Conservation (phyloP, 768 basidiomycete genomes). For the Boletus pseudopeckii region DNA sequence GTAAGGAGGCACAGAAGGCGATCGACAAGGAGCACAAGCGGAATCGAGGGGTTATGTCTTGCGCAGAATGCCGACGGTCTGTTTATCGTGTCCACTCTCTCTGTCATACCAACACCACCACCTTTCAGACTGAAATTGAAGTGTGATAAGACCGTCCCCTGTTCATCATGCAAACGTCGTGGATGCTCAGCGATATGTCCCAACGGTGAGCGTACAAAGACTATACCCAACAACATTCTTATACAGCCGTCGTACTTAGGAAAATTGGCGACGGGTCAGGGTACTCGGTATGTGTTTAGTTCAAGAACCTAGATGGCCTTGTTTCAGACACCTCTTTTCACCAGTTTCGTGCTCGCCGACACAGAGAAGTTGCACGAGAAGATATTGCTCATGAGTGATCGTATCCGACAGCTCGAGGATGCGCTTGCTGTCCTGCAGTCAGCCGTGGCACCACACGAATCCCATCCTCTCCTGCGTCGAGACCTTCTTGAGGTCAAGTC, state of each 20-base stretch:
- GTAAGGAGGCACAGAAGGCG: conserved; percentile 40
- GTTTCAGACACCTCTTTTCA: neutral
- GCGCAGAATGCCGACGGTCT: conserved; percentile 64
- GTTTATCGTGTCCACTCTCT: neutral
- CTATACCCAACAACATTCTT: neutral
- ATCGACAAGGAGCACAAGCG: conserved; percentile 68
- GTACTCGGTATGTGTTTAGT: conserved; percentile 53
- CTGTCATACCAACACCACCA: neutral
- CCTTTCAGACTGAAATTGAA: conserved; percentile 57
- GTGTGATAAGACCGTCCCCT: conserved; percentile 68
- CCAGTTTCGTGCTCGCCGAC: conserved; percentile 67
- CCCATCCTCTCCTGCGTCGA: conserved; percentile 57
- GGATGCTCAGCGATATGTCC: conserved; percentile 79
- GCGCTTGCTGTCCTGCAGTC: conserved; percentile 57
- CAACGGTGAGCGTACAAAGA: conserved; percentile 40
- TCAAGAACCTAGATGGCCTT: neutral
- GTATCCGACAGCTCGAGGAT: conserved; percentile 69
- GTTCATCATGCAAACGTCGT: conserved; percentile 61
- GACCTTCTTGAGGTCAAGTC: conserved; percentile 66
- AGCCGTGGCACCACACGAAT: conserved; percentile 40
- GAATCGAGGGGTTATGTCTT: conserved; percentile 50
- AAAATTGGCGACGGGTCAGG: conserved; percentile 72
- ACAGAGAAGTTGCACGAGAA: conserved; percentile 68
- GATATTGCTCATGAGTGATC: conserved; percentile 64
- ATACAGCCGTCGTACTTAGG: conserved; percentile 26